These are phyloP conservation scores for Aspergillus candidus DNA, from an alignment of 2,329 filamentous ascomycete species.

Conservation along the genomic window DNA sequence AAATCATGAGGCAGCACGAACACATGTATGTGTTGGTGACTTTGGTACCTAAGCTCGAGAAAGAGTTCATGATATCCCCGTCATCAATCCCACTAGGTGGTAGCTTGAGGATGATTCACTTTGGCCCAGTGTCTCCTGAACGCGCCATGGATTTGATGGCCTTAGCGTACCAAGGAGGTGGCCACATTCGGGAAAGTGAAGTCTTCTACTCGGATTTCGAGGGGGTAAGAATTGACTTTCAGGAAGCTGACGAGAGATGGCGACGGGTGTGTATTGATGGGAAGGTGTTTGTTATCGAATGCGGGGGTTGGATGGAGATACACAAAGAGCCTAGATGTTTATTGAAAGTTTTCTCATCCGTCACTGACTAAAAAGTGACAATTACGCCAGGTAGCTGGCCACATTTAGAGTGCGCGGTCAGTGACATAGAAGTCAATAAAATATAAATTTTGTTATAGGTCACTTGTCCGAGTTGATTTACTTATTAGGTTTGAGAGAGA, in stretches of 20 bases:
- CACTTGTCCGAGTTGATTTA: no score
- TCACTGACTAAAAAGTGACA: conserved; percentile 3
- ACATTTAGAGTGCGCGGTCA: no score
- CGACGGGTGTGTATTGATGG: conserved; percentile 88
- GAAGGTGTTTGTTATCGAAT: conserved; percentile 69
- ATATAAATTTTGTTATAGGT: not conserved
- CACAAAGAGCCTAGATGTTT: conserved; percentile 18
- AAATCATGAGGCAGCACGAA: conserved; percentile 35
- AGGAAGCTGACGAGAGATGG: conserved; percentile 61
- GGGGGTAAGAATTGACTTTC: conserved; percentile 59
- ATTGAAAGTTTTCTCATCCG: conserved; percentile 15
- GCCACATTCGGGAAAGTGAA: conserved; percentile 47
- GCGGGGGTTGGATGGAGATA: conserved; percentile 66
- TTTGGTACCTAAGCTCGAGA: conserved; percentile 74
- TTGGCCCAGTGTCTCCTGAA: conserved; percentile 60
- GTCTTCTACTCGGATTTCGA: conserved; percentile 69
- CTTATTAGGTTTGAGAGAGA: no score
- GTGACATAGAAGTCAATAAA: not conserved
- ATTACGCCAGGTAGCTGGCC: no score
- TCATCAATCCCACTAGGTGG: conserved; percentile 64
- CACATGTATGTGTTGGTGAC: conserved; percentile 75
- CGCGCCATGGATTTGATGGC: conserved; percentile 73
- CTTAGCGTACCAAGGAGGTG: conserved; percentile 52
- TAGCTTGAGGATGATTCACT: conserved; percentile 65
- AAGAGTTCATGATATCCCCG: conserved; percentile 76